These are phyloP conservation scores for Tuctoria greenei DNA, from an alignment of 176 grass and related monocot species.

Conservation along the genomic window DNA sequence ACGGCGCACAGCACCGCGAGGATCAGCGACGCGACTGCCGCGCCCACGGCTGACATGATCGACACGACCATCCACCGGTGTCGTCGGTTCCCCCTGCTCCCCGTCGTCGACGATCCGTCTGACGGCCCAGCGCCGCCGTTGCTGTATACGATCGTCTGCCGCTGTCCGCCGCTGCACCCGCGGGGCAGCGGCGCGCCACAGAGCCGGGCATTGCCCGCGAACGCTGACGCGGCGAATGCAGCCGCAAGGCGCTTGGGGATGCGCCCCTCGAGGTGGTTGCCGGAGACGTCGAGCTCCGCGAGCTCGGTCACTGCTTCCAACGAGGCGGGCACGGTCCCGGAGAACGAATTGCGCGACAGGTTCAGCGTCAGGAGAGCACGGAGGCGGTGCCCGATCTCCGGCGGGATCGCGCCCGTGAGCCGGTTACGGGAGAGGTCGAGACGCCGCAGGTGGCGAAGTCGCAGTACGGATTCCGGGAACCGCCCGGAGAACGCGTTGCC, in stretches of 20 bases:
- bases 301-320: slow-evolving; percentile 44
- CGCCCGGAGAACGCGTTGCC: slow-evolving; percentile 70
- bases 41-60: slow-evolving; percentile 44
- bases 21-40: slow-evolving; percentile 39
- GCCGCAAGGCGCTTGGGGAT: slow-evolving; percentile 49
- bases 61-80: slow-evolving; percentile 47
- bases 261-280: slow-evolving; percentile 58
- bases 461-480: slow-evolving; percentile 61
- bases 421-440: slow-evolving; percentile 71
- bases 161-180: slow-evolving; percentile 28
- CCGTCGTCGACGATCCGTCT: background rate
- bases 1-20: slow-evolving; percentile 28
- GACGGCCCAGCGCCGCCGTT: slow-evolving; percentile 12
- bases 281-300: slow-evolving; percentile 60
- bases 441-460: slow-evolving; percentile 72
- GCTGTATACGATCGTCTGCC: slow-evolving; percentile 30
- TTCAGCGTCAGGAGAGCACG: slow-evolving; percentile 61
- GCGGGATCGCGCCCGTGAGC: slow-evolving; percentile 52
- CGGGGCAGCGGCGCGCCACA: slow-evolving; percentile 49
- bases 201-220: slow-evolving; percentile 51
- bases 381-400: slow-evolving; percentile 62
- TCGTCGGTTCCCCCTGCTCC: slow-evolving; percentile 24
- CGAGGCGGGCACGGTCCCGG: slow-evolving; percentile 54
- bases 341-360: slow-evolving; percentile 55
- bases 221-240: slow-evolving; percentile 61